Base-by-base conservation (phyloP, 768 basidiomycete genomes). In the Mycena olivaceomarginata region DNA sequence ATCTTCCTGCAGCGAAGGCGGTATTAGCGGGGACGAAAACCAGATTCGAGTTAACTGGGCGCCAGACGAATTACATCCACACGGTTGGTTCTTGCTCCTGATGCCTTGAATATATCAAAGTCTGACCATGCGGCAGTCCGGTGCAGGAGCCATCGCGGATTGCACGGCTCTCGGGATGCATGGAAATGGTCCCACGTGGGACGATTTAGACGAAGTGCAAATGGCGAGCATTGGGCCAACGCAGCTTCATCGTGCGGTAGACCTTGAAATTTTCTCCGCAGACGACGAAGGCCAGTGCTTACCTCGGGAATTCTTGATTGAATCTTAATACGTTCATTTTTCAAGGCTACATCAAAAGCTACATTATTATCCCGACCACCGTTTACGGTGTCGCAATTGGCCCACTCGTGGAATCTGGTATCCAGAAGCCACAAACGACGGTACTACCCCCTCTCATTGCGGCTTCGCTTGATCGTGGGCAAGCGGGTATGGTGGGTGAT, bases 241-340 rank as follows among this genome's bases (percentile, higher is more conserved):
- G 0, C 83, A 85, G 40, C 67, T 79, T 18, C 87, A 88, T 62
- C 81, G 87, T 10, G 78, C 83, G 46, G 85, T 86, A 22, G 87
- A 88, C 67, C 66, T 78, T 2, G 70, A 79, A n/a, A 51, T 87
- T 18, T 66, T 87, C n/a, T 74, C 77, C 0, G 86, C 87, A 25
- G 85, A 87, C 53, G 82, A 81, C 51, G 77, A 85, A 78, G 85
- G 86, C 82, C 70, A 77, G 75, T 76, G 8, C 31, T 31, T 31
- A 31, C 31, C 31, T 31, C 31, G 31, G 31, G 31, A 4, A 31
- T 31, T 31, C 31, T 31, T 31, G 31, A 31, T 31, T 31, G 0
- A 31, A 31, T 31, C 31, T 2, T 31, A 31, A 31, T 31, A 31
- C 2, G 31, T 31, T 31, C 31, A 31, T 31, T 31, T 31, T 31